Evolutionary conservation across 23 red algal species (phyloP).

Genomic region (Gracilariopsis chorda): DNA sequence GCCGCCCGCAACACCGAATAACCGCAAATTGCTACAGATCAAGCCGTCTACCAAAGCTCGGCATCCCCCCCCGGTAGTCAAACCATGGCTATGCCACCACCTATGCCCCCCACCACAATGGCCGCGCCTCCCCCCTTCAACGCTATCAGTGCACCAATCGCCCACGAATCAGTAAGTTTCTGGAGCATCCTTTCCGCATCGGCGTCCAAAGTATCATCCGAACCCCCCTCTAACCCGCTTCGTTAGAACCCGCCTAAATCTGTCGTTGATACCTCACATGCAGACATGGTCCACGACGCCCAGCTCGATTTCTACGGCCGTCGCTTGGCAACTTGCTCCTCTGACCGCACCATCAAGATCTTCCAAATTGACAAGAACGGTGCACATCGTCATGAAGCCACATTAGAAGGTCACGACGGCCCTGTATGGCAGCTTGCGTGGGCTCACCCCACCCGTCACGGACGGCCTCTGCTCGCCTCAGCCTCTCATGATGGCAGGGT

Average conservation of each 20-base stretch:
- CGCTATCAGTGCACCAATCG: not conserved
- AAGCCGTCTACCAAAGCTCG: not conserved
- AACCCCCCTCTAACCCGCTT: not conserved
- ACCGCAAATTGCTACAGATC: too few species aligned
- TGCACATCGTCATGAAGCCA: slow-evolving; percentile 57
- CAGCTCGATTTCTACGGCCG: slow-evolving; percentile 97
- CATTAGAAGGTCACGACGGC: slow-evolving; percentile 83
- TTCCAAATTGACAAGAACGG: slow-evolving; percentile 69
- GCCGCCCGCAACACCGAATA: too few species aligned
- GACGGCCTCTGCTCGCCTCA: slow-evolving; percentile 75
- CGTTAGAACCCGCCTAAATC: slow-evolving; percentile 47
- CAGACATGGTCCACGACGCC: slow-evolving; percentile 92
- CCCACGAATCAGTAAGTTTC: slow-evolving; percentile 41
- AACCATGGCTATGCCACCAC: slow-evolving; percentile 44
- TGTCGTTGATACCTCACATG: slow-evolving; percentile 73
- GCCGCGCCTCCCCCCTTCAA: slow-evolving; percentile 11
- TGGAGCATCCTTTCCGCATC: not conserved
- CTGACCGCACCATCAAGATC: slow-evolving; percentile 86
- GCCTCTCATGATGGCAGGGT: slow-evolving; percentile 87
- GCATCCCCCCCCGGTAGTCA: not conserved
- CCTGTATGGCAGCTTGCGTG: slow-evolving; percentile 98
- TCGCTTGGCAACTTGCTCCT: slow-evolving; percentile 89
- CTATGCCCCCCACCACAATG: slow-evolving; percentile 19
- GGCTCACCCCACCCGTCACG: slow-evolving; percentile 91
- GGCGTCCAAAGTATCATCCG: not conserved